Conservation (phyloP, 202 grass and related monocot species). For the Panicum hallii region DNA sequence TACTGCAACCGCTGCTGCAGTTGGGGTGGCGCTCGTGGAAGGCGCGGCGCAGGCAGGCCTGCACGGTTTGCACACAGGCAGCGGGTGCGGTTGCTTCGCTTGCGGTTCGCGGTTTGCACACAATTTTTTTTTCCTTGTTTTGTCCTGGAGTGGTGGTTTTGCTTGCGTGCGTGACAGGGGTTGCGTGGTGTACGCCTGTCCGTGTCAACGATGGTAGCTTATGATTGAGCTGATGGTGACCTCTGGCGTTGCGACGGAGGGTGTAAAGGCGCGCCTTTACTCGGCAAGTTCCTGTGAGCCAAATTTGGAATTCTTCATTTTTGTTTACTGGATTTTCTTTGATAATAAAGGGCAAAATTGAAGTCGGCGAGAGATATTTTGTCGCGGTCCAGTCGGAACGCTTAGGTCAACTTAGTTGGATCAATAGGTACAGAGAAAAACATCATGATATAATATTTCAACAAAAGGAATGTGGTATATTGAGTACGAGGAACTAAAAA, state of each 20-base stretch:
- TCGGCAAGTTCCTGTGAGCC: not conserved
- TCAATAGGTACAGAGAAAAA: no score
- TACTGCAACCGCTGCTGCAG: slow-evolving; percentile 23
- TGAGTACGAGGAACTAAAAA: no score
- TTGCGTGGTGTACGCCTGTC: not conserved
- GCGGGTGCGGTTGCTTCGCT: not conserved
- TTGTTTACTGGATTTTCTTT: not conserved
- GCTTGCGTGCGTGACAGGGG: not conserved
- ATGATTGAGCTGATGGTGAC: slow-evolving; percentile 4
- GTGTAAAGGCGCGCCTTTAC: not conserved
- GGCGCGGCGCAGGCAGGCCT: no score
- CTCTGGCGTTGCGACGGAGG: not conserved
- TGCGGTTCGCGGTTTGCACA: not conserved
- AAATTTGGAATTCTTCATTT: not conserved
- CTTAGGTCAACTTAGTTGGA: no score
- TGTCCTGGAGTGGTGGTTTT: not conserved
- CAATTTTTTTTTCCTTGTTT: not conserved
- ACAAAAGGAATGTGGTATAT: no score
- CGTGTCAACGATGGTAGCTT: not conserved
- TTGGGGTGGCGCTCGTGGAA: not conserved
- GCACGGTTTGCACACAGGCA: not conserved
- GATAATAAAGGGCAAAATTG: not conserved
- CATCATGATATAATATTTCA: no score
- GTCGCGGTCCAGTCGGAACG: no score
- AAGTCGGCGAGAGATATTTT: not conserved